A percentile compares a stretch with the other conserved stretches of the same genome.
phyloP scores from a whole-genome alignment of 2,329 filamentous ascomycete genomes.

The Alternaria ethzedia region DNA sequence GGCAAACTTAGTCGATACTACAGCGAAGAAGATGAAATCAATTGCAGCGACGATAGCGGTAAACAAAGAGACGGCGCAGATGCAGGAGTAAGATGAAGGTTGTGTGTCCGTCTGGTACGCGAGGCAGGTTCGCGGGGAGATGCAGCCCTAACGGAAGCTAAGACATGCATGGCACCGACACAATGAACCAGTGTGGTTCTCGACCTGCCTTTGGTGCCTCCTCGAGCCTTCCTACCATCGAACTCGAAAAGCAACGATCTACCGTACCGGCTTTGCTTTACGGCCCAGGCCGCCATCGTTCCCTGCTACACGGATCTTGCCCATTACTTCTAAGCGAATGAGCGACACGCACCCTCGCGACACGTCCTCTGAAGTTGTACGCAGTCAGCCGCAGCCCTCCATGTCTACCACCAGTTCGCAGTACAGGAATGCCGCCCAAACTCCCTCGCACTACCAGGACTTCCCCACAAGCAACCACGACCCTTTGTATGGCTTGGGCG shows the following conservation, averaged over 20 bases:
- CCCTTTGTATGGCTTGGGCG: conserved; percentile 31
- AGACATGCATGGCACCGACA: conserved; percentile 26
- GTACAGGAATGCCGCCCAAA: conserved; percentile 35
- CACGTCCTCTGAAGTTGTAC: conserved; percentile 27
- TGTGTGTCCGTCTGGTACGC: background rate
- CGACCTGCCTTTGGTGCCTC: conserved; percentile 30
- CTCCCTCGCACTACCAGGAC: conserved; percentile 37
- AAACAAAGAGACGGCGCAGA: background rate
- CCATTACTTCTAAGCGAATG: conserved; percentile 24
- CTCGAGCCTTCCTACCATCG: conserved; percentile 25
- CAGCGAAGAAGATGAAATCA: no score
- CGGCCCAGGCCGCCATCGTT: conserved; percentile 27
- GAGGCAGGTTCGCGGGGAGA: conserved; percentile 25
- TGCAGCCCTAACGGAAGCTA: conserved; percentile 34
- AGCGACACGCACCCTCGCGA: conserved; percentile 24
- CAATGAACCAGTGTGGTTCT: conserved; percentile 16
- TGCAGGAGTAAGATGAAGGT: background rate
- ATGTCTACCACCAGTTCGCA: conserved; percentile 40
- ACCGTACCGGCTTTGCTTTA: conserved; percentile 24
- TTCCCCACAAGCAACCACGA: conserved; percentile 28
- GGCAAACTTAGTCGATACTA: background rate
- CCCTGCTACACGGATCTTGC: conserved; percentile 25
- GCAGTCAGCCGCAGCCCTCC: conserved; percentile 33
- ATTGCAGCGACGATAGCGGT: background rate
- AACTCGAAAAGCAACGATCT: conserved; percentile 23